A percentile compares a stretch with the other conserved stretches of the same genome.
These are phyloP conservation scores for Pythium folliculosum DNA, from an alignment of 352 stramenopile genomes.

Conservation along the genomic window DNA sequence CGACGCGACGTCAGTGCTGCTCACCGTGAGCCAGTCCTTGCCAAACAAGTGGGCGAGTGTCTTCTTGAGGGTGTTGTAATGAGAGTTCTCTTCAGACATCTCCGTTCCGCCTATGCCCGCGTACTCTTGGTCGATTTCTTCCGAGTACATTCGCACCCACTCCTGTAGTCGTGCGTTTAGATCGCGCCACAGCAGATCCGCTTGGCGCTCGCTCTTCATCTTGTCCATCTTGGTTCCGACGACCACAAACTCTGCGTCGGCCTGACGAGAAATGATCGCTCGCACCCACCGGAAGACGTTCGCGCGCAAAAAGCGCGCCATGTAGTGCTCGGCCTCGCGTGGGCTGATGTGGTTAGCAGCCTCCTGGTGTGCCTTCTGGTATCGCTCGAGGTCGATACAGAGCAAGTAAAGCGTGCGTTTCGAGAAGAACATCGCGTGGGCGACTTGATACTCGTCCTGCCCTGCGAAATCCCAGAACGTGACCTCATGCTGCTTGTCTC, in stretches of 20 bases:
- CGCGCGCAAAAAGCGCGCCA: conserved; percentile 15
- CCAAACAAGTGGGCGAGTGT: conserved; percentile 7
- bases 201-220: conserved; percentile 13
- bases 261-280: conserved; percentile 14
- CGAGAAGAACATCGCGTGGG: conserved; percentile 27
- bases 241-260: conserved; percentile 29
- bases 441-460: conserved; percentile 20
- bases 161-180: conserved; percentile 6
- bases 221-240: conserved; percentile 30
- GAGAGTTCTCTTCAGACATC: not conserved
- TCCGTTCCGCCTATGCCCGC: not conserved
- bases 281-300: conserved; percentile 29
- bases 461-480: conserved; percentile 29
- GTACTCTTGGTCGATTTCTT: conserved; percentile 19
- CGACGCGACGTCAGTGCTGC: conserved; percentile 5
- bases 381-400: conserved; percentile 21
- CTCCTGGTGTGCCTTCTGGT: not conserved
- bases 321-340: conserved; percentile 11
- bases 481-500: conserved; percentile 14
- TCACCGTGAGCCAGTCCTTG: conserved; percentile 20
- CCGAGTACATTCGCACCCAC: conserved; percentile 12
- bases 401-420: conserved; percentile 25
- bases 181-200: conserved; percentile 7
- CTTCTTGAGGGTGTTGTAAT: conserved; percentile 12
- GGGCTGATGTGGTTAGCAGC: not conserved